Conservation (phyloP, 371 early-diverging fungal species). For the Lichtheimia hyalospora region DNA sequence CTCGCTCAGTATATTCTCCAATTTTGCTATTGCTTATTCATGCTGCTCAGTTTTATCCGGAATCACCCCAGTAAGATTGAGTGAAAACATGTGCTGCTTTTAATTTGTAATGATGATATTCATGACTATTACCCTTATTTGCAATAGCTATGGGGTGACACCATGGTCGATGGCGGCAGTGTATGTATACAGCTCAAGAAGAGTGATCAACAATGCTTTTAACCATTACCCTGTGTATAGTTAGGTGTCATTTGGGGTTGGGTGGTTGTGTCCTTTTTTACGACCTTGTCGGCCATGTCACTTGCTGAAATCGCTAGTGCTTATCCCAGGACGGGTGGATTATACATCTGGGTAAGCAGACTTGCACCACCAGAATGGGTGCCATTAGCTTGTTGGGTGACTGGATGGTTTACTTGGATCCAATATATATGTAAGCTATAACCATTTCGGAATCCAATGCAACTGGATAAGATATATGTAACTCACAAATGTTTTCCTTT, state of each 20-base stretch:
- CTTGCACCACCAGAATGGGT: conserved; percentile 56
- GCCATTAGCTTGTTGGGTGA: conserved; percentile 61
- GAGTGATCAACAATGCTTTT: too few relatives aligned
- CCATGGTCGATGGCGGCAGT: conserved; percentile 58
- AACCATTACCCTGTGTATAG: conserved; percentile 19
- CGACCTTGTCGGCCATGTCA: conserved; percentile 61
- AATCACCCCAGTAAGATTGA: conserved; percentile 47
- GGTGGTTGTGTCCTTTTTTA: conserved; percentile 57
- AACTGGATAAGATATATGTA: not conserved
- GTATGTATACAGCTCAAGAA: too few relatives aligned
- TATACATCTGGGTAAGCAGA: conserved; percentile 69
- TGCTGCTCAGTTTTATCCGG: conserved; percentile 66
- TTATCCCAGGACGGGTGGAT: conserved; percentile 71
- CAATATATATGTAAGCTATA: too few relatives aligned
- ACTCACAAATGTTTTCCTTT: too few relatives aligned
- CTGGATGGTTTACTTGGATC: conserved; percentile 67
- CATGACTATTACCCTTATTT: not conserved
- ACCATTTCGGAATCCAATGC: conserved; percentile 32
- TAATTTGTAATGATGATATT: not conserved
- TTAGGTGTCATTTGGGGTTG: conserved; percentile 72
- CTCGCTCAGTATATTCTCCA: conserved; percentile 61
- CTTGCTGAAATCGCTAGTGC: conserved; percentile 78
- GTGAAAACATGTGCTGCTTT: too few relatives aligned
- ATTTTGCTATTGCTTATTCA: conserved; percentile 65
- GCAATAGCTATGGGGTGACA: conserved; percentile 54